Evolutionary conservation across 306 rosid genomes (phyloP), one percentile per base, ranked within the genome.

Genomic region (Prosopis cineraria): DNA sequence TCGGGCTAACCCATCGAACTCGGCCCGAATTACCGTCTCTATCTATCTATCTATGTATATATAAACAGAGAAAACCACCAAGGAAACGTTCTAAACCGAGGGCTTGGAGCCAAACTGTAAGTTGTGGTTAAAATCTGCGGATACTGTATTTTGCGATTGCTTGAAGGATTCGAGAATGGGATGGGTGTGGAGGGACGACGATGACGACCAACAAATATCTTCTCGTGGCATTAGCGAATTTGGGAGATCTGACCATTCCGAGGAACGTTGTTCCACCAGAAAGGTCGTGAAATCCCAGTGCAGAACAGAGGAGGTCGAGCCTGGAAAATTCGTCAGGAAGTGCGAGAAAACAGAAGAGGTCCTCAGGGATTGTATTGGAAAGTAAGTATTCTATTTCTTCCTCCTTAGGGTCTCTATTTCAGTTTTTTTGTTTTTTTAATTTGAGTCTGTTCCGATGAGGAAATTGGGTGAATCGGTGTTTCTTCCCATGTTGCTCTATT

Each of bases 321-420:
- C 96, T 4, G 98, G 97, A 68, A 91, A 87, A 82, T 90, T 95
- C 79, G 6, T 95, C 67, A 70, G 87, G 20, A 95, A 91, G 83
- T 95, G 98, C 83, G 87, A 92, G 86, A 94, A 87, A 87, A 88
- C 96, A 14, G 96, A 92, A 81, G 86, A 95, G 90, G 39, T 89
- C 77, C 88, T 95, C 73, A 77, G 81, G 80, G 89, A 87, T 77
- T 92, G 95, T 82, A 48, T 83, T n/a, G 98, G 97, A 65, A 84
- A 82, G 97, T 90, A 78, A 67, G 80, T 20, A 36, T 6, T 5
- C 22, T 55, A 3, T 24, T 55, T 22, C 16, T 41, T 34, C 13
- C 10, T 12, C 0, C 29, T 1, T 45, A 14, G 39, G 44, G 24
- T 11, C 27, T 67, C 22, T 13, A 36, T 53, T 30, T 7, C 27